Conservation (phyloP, 306 rosid species). For the Cucumis cinereus region DNA sequence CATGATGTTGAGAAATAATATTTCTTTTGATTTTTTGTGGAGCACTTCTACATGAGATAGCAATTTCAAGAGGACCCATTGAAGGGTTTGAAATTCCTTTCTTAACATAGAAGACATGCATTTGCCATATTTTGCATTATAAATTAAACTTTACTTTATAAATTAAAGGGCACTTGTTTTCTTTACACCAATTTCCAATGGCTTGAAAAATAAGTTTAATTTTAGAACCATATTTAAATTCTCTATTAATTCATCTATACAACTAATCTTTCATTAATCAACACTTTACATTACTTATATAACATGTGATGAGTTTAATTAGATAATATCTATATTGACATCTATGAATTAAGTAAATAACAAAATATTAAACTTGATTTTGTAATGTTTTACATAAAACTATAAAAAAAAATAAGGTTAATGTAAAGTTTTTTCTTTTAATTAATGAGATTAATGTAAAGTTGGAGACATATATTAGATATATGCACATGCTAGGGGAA, state of each 20-base stretch:
- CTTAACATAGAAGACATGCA: constrained; percentile 4
- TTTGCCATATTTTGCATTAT: background rate
- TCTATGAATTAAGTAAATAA: no score
- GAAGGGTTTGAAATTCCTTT: constrained; percentile 2
- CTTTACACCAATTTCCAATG: no score
- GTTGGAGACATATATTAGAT: background rate
- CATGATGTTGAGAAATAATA: background rate
- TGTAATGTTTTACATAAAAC: background rate
- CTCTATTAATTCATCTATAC: no score
- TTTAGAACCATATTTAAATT: no score
- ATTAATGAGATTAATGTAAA: background rate
- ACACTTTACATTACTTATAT: background rate
- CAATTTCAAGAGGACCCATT: background rate
- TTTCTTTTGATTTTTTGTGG: background rate
- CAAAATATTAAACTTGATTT: background rate
- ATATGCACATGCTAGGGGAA: background rate
- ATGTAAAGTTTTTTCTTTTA: background rate
- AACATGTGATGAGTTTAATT: background rate
- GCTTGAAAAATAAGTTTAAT: background rate
- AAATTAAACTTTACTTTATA: background rate
- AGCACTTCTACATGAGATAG: background rate
- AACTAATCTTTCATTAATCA: background rate
- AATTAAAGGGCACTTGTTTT: background rate
- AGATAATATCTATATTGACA: background rate
- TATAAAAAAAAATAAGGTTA: background rate